phyloP scores from a whole-genome alignment of 169 alveolate genomes.

The Eimeria maxima region DNA sequence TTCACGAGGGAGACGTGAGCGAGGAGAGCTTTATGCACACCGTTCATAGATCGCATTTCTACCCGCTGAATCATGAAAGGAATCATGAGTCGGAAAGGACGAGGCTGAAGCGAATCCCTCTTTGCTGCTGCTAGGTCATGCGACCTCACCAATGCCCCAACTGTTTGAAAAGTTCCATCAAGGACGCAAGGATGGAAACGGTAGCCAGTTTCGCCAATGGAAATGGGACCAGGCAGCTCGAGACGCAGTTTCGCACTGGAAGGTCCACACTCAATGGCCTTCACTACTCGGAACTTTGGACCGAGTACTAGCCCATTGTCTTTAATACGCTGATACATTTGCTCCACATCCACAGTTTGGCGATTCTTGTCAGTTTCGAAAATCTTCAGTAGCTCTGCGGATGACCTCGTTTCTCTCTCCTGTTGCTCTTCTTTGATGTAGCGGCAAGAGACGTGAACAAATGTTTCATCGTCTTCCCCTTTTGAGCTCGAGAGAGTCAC shows the following conservation, averaged over 20 bases:
- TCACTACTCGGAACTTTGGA: constrained; percentile 84
- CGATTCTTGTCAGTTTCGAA: constrained; percentile 69
- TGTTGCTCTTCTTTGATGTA: constrained; percentile 26
- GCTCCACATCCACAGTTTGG: constrained; percentile 56
- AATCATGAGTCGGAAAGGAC: constrained; percentile 66
- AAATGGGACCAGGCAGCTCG: constrained; percentile 75
- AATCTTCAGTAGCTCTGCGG: constrained; percentile 48
- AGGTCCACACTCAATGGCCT: constrained; percentile 65
- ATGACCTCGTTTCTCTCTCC: constrained; percentile 13
- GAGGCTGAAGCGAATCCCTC: constrained; percentile 36
- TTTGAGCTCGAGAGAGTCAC: constrained; percentile 62
- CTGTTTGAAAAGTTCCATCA: constrained; percentile 88
- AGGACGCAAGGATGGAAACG: constrained; percentile 88
- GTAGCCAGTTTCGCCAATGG: constrained; percentile 87
- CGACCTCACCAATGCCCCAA: constrained; percentile 83
- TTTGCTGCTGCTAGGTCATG: constrained; percentile 73
- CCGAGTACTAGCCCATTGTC: constrained; percentile 87
- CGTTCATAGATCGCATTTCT: constrained; percentile 31
- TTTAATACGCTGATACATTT: constrained; percentile 80
- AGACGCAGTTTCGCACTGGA: constrained; percentile 79
- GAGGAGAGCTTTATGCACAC: constrained; percentile 37
- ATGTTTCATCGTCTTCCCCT: constrained; percentile 81
- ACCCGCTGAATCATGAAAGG: constrained; percentile 81
- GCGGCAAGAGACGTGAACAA: constrained; percentile 59
- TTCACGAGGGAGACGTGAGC: constrained; percentile 81